Evolutionary conservation across 495 filamentous ascomycete genomes (phyloP), one percentile per base, ranked within the genome.

Genomic region (Corynascus novoguineensis): DNA sequence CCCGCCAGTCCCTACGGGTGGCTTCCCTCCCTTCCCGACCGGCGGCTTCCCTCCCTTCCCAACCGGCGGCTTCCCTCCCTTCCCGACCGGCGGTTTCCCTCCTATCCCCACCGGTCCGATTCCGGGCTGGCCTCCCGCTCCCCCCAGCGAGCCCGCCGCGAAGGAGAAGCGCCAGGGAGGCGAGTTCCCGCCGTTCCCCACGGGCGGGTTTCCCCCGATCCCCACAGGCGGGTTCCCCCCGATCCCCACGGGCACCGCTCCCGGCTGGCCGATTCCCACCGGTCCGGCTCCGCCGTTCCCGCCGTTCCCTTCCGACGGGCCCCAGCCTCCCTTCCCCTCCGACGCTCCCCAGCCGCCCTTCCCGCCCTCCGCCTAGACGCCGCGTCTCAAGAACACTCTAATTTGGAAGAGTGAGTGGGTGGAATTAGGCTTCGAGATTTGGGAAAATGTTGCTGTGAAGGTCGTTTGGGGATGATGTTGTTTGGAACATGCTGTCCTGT

Each of bases 81-180:
- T n/a, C n/a, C 31, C 31, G 11, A 32, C 31, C 31, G 38, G 38
- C 17, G 7, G 17, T 19, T n/a, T 6, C 15, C 38, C 17, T n/a
- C 35, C n/a, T n/a, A n/a, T n/a, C 32, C 47, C 45, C 1, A 25
- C 37, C 17, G 55, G 22, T 37, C 19, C 27, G 3, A 28, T 25
- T 40, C 47, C 5, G 4, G 22, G 12, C 25, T 27, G 3, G 21
- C 41, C 41, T 10, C 41, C 41, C 5, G 27, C 24, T 19, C 44
- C 44, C 44, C 22, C 44, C 5, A 19, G 24, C 11, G 10, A 4
- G 9, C 47, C 47, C 0, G 10, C 19, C 3, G 31, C 31, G 9
- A 34, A 50, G 14, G 29, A 50, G 17, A 50, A 50, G 31, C 47
- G 47, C 31, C 19, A 46, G 29, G 47, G 25, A 8, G n/a, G 46